phyloP scores from a whole-genome alignment of 768 basidiomycete species.

The Stropharia rugosoannulata region DNA sequence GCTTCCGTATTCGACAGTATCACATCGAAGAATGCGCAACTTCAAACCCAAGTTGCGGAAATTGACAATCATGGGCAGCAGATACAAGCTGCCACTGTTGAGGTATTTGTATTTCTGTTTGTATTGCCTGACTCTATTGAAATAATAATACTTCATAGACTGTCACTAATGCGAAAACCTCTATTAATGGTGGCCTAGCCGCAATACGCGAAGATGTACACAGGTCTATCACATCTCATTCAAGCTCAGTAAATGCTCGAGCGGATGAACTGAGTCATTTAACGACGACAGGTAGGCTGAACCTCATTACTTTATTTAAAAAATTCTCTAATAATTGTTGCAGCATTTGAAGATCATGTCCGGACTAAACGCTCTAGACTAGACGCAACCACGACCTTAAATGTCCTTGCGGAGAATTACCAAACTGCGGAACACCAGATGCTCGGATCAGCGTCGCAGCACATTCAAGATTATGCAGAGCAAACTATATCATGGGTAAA shows the following conservation, averaged over 20 bases:
- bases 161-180: slow-evolving; percentile 35
- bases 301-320: background rate
- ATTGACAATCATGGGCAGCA: slow-evolving; percentile 50
- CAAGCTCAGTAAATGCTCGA: slow-evolving; percentile 49
- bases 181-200: slow-evolving; percentile 40
- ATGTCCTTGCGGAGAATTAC: slow-evolving; percentile 48
- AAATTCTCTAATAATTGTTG: background rate
- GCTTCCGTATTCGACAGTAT: slow-evolving; percentile 41
- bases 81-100: slow-evolving; percentile 54
- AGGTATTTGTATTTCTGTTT: slow-evolving; percentile 38
- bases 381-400: slow-evolving; percentile 53
- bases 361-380: slow-evolving; percentile 68
- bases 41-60: slow-evolving; percentile 40
- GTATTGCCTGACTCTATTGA: background rate
- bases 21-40: slow-evolving; percentile 38
- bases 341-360: slow-evolving; percentile 62
- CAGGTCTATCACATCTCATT: slow-evolving; percentile 49
- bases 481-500: slow-evolving; percentile 53
- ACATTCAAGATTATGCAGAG: slow-evolving; percentile 39
- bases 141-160: slow-evolving; percentile 32
- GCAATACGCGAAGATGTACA: slow-evolving; percentile 44
- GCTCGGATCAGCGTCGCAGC: slow-evolving; percentile 48
- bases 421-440: slow-evolving; percentile 51
- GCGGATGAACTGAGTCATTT: slow-evolving; percentile 34
- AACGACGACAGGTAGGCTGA: slow-evolving; percentile 15